A percentile compares a stretch with the other conserved stretches of the same genome.
These are phyloP conservation scores for Alternaria triticina DNA, from an alignment of 2,329 filamentous ascomycete species.

Conservation along the genomic window DNA sequence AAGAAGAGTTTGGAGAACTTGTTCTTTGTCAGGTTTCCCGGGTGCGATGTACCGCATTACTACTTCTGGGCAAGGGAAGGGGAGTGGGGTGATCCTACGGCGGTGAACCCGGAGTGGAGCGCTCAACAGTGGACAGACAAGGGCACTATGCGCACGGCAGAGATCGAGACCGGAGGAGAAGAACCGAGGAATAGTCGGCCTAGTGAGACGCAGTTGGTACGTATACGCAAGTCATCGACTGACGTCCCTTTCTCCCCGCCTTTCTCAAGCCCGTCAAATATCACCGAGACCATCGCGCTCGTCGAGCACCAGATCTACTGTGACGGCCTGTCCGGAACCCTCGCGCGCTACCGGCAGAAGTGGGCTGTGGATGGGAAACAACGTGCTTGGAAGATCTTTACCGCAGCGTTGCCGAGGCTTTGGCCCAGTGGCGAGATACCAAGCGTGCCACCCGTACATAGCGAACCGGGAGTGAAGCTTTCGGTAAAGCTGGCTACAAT, in stretches of 20 bases:
- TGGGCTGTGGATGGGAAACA: not conserved
- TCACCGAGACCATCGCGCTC: not conserved
- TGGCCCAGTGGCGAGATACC: not conserved
- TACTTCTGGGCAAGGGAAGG: slow-evolving; percentile 36
- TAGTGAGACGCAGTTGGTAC: not conserved
- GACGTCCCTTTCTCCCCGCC: not conserved
- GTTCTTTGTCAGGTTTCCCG: slow-evolving; percentile 36
- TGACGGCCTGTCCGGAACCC: not conserved
- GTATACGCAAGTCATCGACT: accelerated
- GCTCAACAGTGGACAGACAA: too few species aligned
- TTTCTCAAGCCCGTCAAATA: not conserved
- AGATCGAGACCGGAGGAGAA: not conserved
- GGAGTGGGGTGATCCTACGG: not conserved
- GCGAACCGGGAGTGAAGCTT: not conserved
- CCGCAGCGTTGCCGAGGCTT: not conserved
- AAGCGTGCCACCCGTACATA: not conserved
- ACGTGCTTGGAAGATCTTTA: not conserved
- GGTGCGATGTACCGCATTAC: slow-evolving; percentile 41
- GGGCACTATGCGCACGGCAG: too few species aligned
- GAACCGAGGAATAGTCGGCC: not conserved
- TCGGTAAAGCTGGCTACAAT: not conserved
- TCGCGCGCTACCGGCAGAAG: not conserved
- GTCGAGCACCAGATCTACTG: not conserved
- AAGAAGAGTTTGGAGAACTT: slow-evolving; percentile 22
- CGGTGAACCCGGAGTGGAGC: not conserved